phyloP scores from a whole-genome alignment of 306 rosid genomes.

The Purshia tridentata region DNA sequence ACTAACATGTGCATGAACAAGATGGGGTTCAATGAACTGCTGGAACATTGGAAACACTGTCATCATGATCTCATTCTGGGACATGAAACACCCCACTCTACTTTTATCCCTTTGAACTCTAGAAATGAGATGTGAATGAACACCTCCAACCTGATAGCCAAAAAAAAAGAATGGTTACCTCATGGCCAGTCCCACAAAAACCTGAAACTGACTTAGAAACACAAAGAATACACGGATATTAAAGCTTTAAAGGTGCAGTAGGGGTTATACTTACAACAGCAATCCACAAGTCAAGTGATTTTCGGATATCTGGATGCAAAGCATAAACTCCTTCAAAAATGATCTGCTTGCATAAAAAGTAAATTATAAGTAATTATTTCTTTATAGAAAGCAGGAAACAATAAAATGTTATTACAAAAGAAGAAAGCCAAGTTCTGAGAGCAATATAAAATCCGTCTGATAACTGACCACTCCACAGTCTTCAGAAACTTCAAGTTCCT shows the following conservation, averaged over 20 bases:
- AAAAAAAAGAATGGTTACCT: background rate
- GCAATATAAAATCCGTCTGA: conserved; percentile 19
- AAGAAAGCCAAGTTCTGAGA: conserved; percentile 20
- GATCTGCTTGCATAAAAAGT: conserved; percentile 50
- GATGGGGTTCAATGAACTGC: conserved; percentile 96
- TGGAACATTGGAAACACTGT: conserved; percentile 99
- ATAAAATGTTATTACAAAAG: conserved; percentile 12
- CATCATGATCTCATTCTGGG: conserved; percentile 95
- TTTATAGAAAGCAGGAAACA: conserved; percentile 3
- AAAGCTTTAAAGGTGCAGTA: conserved; percentile 21
- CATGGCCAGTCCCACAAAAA: conserved; percentile 12
- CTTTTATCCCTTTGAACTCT: conserved; percentile 99
- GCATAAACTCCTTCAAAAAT: conserved; percentile 99
- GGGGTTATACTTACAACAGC: conserved; percentile 72
- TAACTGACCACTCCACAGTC: conserved; percentile 98
- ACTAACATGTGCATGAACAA: conserved; percentile 98
- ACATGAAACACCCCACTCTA: conserved; percentile 82
- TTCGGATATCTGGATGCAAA: conserved; percentile 90
- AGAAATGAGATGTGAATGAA: conserved; percentile 97
- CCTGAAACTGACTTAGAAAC: conserved; percentile 6
- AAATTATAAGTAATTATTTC: conserved; percentile 8
- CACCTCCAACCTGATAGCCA: conserved; percentile 84
- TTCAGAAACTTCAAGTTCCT: conserved; percentile 96
- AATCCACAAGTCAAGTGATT: conserved; percentile 94
- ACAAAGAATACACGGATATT: background rate